Base-by-base conservation (phyloP, 371 early-diverging fungal species). In the Lichtheimia ornata region DNA sequence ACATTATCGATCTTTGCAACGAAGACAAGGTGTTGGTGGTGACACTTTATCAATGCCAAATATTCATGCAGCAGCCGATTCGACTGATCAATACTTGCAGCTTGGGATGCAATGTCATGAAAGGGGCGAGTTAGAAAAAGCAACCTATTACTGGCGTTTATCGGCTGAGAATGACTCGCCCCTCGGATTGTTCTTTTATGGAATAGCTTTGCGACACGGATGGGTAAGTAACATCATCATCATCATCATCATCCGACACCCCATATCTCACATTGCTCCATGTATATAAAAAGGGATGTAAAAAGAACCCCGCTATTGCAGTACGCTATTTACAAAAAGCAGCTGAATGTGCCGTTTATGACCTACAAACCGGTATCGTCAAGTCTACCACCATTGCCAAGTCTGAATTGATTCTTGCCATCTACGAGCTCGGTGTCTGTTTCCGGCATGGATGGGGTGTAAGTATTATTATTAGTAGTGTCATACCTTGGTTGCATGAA, bases 371-470 rank as follows among this genome's bases (percentile, higher is more conserved):
- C 3, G 64, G 64, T 1, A 63, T 63, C 18, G 63, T 57, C 6
- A 56, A 63, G 43, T 63, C 64, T 13, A 58, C 64, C 3, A 42
- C 64, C 9, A 73, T 74, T 15, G 78, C 77, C 27, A 82, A 79
- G 63, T 74, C 76, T 15, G 83, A 81, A 61, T 54, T 93, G 54
- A 87, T 89, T 1, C 77, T 94, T 59, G 95, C 95, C 5, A 89
- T 96, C 45, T 91, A 91, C 69, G 97, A 95, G 73, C 81, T 97
- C 3, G 94, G 91, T 14, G 81, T 92, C 15, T 71, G 73, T 64
- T 97, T 93, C 75, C 86, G 90, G 27, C 94, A 95, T 72, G 97
- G 96, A 15, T 97, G 97, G 97, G 97, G 97, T 41, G 94, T 90
- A 18, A 62, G 66, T 64, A 22, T 22, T 22, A 22, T 22, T 22